Evolutionary conservation across 495 filamentous ascomycete genomes (phyloP), one percentile per base, ranked within the genome.

Genomic region (Terfezia claveryi): DNA sequence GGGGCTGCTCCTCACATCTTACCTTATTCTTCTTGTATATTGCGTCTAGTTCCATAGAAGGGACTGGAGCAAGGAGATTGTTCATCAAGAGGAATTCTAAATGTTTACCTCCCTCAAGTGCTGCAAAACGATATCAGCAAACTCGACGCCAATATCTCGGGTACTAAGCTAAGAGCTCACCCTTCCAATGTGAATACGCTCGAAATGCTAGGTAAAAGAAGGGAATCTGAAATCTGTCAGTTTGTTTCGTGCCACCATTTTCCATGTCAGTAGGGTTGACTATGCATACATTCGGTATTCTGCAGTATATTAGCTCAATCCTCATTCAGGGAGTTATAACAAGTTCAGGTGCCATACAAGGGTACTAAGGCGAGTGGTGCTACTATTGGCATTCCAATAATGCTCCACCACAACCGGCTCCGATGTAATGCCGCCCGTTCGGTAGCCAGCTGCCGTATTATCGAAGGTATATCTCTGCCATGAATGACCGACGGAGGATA

Each of bases 181-280:
- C 41, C 71, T 73, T 68, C 74, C 74, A 80, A 58, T 80, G 76
- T 37, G 76, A 80, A 72, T 76, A 80, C 37, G 77, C 77, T 53
- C 91, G 74, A 68, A 92, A 99, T 2, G 73, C 75, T 16, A 95
- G 72, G 64, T 96, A 99, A 72, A 96, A 95, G 72, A 96, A 96
- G 23, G 91, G 91, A n/a, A 98, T 56, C 50, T 59, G 49, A 46
- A 32, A 7, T 32, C 1, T 32, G 27, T 32, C 27, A 32, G 27
- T 32, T 32, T 0, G 7, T 32, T 32, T 7, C 27, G 27, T 32
- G 27, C 27, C 27, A 32, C 27, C 27, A 5, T 5, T 5, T 27
- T 27, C 5, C 5, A 5, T 27, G 7, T 32, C 27, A 32, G 27
- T 32, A 7, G 27, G 7, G 27, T 32, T 32, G 27, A 32, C 27